Evolutionary conservation across 345 rosid species (phyloP), one percentile per base, ranked within the genome.

Genomic region (Viola odorata): DNA sequence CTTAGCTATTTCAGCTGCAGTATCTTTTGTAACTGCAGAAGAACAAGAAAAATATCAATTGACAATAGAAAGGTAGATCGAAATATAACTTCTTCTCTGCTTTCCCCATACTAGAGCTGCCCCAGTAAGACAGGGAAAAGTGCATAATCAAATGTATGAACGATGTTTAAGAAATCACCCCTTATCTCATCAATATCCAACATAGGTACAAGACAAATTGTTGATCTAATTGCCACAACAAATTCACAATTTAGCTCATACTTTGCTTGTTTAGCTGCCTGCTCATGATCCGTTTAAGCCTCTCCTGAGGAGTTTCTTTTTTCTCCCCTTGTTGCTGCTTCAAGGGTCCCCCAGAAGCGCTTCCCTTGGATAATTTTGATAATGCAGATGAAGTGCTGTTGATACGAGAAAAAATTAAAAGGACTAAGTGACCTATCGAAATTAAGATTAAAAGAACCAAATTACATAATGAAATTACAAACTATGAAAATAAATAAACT

Each of bases 241-340:
- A 10, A 55, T 8, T n/a, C 36, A 59, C 47, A 49, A 45, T 55
- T 45, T 6, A 60, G 53, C 45, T 41, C 82, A 47, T 91, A 91
- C 99, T 88, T 81, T 95, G 97, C 66, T 86, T 87, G 57, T 86
- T 91, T 68, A 95, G 75, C 82, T 91, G 99, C 58, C 44, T 82
- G 80, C 85, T 88, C 99, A 91, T 95, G 57, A 95, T 95, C 86
- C 97, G 83, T 77, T 94, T 94, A 23, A 95, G 79, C 55, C 97
- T 85, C 74, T 95, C 99, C 74, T 95, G 99, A 8, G 97, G 99
- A 70, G 97, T 95, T 79, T 95, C 99, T 59, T 84, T 91, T 81
- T 91, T 91, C 77, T 77, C 96, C 37, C 66, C 85, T 53, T 54
- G 82, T 7, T 54, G 71, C 69, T 78, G 96, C 75, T 88, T 94